Percentiles rank a stretch among this genome's conserved stretches.
Conservation (phyloP, 139 green algal species). For the Volvox africanus region DNA sequence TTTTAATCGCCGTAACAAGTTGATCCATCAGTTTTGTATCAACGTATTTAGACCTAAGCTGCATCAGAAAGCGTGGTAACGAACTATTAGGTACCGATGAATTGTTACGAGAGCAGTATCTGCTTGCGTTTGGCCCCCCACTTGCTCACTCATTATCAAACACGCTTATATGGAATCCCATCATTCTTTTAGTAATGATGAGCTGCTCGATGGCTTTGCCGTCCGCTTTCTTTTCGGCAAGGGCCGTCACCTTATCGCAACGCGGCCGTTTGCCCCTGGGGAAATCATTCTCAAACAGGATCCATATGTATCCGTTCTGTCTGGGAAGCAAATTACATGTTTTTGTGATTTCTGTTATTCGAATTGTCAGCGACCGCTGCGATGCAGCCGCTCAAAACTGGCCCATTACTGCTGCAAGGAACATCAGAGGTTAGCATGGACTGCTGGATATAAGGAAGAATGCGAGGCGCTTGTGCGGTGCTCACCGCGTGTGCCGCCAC, state of each 20-base stretch:
- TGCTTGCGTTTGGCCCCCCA: too few species aligned
- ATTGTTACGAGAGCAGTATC: too few species aligned
- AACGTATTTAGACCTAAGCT: too few species aligned
- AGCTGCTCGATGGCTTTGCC: conserved; percentile 14
- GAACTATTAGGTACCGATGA: too few species aligned
- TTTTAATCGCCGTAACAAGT: too few species aligned
- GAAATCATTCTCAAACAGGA: conserved; percentile 49
- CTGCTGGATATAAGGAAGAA: conserved; percentile 68
- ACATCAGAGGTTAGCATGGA: conserved; percentile 75
- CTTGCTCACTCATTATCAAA: too few species aligned
- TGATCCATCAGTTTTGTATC: too few species aligned
- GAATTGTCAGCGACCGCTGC: conserved; percentile 39
- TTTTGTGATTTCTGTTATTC: conserved; percentile 66
- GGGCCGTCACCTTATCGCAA: conserved; percentile 65
- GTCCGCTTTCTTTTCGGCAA: not conserved
- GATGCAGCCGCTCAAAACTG: conserved; percentile 68
- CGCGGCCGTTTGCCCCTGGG: conserved; percentile 30
- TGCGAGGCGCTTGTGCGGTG: conserved; percentile 64
- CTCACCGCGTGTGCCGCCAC: conserved; percentile 67
- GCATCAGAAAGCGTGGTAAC: too few species aligned
- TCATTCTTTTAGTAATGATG: not conserved
- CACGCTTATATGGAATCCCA: not conserved
- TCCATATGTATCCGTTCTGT: conserved; percentile 60
- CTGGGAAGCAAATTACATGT: conserved; percentile 50
- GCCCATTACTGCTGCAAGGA: conserved; percentile 67